Evolutionary conservation across 805 yeast genomes (phyloP).

Genomic region (Wickerhamomyces alni): DNA sequence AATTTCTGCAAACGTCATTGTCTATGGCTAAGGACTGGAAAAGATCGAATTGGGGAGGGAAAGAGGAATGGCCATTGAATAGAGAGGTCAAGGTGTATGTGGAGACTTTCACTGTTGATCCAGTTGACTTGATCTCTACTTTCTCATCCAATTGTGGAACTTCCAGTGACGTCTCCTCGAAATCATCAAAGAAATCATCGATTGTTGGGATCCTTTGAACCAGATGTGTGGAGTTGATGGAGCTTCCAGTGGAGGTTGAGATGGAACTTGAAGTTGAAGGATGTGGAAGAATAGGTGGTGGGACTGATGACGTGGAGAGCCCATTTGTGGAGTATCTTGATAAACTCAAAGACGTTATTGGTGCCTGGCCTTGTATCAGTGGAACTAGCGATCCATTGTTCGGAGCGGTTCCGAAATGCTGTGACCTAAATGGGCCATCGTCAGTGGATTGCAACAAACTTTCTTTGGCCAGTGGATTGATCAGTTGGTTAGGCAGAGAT

Average conservation of each 20-base stretch:
- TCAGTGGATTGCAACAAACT: background rate
- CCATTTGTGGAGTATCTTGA: background rate
- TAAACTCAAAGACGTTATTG: background rate
- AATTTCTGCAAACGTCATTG: constrained; percentile 8
- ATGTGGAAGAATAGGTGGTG: background rate
- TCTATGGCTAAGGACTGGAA: constrained; percentile 16
- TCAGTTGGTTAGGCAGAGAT: no score
- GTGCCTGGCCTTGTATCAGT: background rate
- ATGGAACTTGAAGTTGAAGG: background rate
- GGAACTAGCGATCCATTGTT: background rate
- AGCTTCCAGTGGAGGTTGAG: background rate
- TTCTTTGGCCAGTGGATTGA: no score
- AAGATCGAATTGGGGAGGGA: constrained; percentile 18
- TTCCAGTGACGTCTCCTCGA: constrained; percentile 14
- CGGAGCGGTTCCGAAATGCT: background rate
- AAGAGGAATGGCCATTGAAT: constrained; percentile 14
- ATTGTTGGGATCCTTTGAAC: constrained; percentile 12
- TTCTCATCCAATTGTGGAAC: constrained; percentile 11
- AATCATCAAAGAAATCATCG: constrained; percentile 20
- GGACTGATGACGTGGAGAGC: background rate
- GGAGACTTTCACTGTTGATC: constrained; percentile 12
- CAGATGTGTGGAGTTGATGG: background rate
- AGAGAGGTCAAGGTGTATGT: constrained; percentile 12
- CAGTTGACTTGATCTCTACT: constrained; percentile 13
- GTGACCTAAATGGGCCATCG: background rate